A percentile compares a stretch with the other conserved stretches of the same genome.
phyloP scores from a whole-genome alignment of 495 filamentous ascomycete genomes.

The Talaromyces trachyspermus region DNA sequence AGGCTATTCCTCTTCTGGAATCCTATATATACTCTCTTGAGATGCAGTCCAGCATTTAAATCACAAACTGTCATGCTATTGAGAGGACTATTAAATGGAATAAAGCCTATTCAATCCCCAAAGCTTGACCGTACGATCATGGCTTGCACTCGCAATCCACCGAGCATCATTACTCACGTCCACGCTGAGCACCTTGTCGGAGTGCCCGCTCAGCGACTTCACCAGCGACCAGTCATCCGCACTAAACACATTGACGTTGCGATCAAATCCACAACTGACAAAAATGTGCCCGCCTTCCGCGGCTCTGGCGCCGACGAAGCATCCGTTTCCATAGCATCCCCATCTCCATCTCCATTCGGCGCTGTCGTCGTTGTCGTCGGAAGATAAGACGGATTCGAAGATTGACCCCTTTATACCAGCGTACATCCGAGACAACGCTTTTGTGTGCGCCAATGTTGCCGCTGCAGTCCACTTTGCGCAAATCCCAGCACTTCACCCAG shows the following conservation, averaged over 20 bases:
- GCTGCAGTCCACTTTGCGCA: slow-evolving; percentile 74
- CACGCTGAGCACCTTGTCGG: slow-evolving; percentile 80
- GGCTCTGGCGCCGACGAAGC: slow-evolving; percentile 28
- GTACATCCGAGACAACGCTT: slow-evolving; percentile 82
- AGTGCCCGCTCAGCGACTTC: slow-evolving; percentile 82
- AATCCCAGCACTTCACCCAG: slow-evolving; percentile 96
- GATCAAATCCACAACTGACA: slow-evolving; percentile 85
- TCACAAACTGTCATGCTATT: no score
- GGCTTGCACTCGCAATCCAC: slow-evolving; percentile 90
- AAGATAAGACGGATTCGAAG: slow-evolving; percentile 45
- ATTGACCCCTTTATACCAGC: slow-evolving; percentile 88
- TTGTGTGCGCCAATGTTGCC: slow-evolving; percentile 87
- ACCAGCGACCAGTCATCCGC: slow-evolving; percentile 92
- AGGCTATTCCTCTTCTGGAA: background rate
- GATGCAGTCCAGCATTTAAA: no score
- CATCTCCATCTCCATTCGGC: slow-evolving; percentile 52
- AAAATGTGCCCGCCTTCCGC: slow-evolving; percentile 82
- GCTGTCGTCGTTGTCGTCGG: slow-evolving; percentile 48
- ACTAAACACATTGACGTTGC: slow-evolving; percentile 90
- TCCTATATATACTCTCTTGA: background rate
- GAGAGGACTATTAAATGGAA: no score
- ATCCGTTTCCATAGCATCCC: slow-evolving; percentile 37
- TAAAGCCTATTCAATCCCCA: slow-evolving; percentile 86
- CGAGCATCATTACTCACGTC: slow-evolving; percentile 77
- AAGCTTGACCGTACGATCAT: slow-evolving; percentile 91